These are phyloP conservation scores for Hyaloscypha bicolor DNA, from an alignment of 495 filamentous ascomycete species.

Conservation along the genomic window DNA sequence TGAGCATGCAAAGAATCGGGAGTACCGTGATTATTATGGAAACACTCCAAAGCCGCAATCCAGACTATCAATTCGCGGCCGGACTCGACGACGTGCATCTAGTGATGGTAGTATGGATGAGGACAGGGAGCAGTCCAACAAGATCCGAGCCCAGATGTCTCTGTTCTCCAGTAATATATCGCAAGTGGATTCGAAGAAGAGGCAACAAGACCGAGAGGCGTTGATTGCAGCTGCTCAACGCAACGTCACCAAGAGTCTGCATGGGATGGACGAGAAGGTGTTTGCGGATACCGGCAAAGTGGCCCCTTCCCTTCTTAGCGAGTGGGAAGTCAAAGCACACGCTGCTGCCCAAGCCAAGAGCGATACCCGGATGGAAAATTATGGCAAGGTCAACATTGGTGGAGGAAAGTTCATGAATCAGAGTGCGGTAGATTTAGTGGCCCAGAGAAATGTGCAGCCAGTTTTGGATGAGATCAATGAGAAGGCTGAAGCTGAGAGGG, in stretches of 20 bases:
- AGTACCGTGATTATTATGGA: slow-evolving; percentile 76
- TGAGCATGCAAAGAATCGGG: slow-evolving; percentile 57
- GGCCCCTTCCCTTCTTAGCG: slow-evolving; percentile 65
- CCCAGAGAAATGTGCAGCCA: slow-evolving; percentile 78
- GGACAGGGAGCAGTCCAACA: slow-evolving; percentile 67
- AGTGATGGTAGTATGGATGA: slow-evolving; percentile 68
- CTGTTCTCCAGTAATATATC: slow-evolving; percentile 67
- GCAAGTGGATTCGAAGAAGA: slow-evolving; percentile 73
- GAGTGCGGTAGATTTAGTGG: slow-evolving; percentile 79
- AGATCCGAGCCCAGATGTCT: slow-evolving; percentile 81
- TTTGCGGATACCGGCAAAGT: slow-evolving; percentile 76
- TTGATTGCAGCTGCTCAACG: slow-evolving; percentile 79
- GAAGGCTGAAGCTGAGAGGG: slow-evolving; percentile 66
- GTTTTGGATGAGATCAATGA: slow-evolving; percentile 88
- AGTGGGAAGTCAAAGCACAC: slow-evolving; percentile 78
- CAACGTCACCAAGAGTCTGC: slow-evolving; percentile 78
- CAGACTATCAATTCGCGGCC: slow-evolving; percentile 57
- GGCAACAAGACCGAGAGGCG: slow-evolving; percentile 69
- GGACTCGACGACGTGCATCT: slow-evolving; percentile 60
- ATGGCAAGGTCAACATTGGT: slow-evolving; percentile 77
- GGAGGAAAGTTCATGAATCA: slow-evolving; percentile 78
- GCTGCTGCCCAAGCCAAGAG: slow-evolving; percentile 66
- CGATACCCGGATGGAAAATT: slow-evolving; percentile 54
- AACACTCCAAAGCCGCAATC: slow-evolving; percentile 45
- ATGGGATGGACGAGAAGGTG: slow-evolving; percentile 77